Evolutionary conservation across 192 early-diverging fungal genomes (phyloP), one percentile per base, ranked within the genome.

Genomic region (Backusella macrospora): DNA sequence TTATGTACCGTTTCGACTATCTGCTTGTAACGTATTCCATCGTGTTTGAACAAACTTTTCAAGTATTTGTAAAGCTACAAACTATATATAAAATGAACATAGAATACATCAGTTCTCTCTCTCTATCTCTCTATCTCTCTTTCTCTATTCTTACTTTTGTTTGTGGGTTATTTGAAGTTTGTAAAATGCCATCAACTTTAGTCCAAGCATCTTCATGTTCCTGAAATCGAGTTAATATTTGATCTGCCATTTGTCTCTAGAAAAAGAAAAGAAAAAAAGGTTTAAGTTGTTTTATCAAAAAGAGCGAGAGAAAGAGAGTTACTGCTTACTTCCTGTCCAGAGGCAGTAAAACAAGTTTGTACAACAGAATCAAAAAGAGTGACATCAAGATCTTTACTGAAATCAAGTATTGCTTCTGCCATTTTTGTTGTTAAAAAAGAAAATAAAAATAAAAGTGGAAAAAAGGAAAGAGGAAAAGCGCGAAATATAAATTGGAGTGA

Each of bases 181-280:
- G 94, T 65, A 99, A 84, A 76, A 99, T 97, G 6, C 84, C 87
- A 76, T 99, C 98, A 12, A 95, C 97, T 64, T 90, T 86, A 76
- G 93, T 93, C 98, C 98, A 99, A 38, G 98, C 88, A 45, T 98
- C 94, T 42, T 95, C 95, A 75, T 99, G 91, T 49, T 97, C 93
- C 82, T 96, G 92, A 78, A 99, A 99, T 80, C 96, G 92, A 46
- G 93, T 93, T 73, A 99, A 82, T 21, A 96, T 77, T 76, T 90
- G 87, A 71, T 95, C 90, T 29, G 98, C 98, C 71, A 85, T 85
- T 77, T 90, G 82, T 90, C 93, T 95, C 96, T 97, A 81, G 70
- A 74, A 49, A 23, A 49, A 65, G 67, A 26, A 14, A 76, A 45
- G 49, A 23, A 49, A 65, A 71, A 26, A 14, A 76, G 43, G 49